Conservation (phyloP, 148 eudicot species). For the Silene latifolia region DNA sequence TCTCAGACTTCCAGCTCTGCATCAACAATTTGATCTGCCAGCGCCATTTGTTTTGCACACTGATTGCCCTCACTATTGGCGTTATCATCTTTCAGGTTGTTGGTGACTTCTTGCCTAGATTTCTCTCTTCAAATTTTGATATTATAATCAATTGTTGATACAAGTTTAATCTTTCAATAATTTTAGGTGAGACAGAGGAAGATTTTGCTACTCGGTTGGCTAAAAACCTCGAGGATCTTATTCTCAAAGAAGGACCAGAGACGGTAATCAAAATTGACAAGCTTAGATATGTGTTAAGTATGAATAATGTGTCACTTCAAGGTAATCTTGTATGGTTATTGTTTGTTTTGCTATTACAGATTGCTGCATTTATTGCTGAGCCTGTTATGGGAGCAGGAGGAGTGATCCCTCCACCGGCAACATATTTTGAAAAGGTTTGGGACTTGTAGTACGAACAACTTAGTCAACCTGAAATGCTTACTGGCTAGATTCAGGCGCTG, state of each 20-base stretch:
- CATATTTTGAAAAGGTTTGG: conserved; percentile 85
- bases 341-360: conserved; percentile 41
- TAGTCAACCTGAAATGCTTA: conserved; percentile 7
- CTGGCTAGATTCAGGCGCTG: neutral
- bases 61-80: conserved; percentile 99
- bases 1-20: conserved; percentile 77
- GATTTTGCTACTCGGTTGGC: conserved; percentile 94
- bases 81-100: conserved; percentile 83
- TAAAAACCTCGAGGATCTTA: conserved; percentile 84
- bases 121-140: neutral
- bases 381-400: conserved; percentile 99
- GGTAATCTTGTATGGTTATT: neutral
- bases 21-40: conserved; percentile 93
- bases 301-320: neutral
- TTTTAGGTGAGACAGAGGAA: conserved; percentile 84
- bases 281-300: conserved; percentile 3
- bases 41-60: conserved; percentile 94
- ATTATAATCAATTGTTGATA: conserved; percentile 1
- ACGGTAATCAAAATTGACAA: conserved; percentile 49
- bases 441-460: neutral
- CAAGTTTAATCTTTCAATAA: conserved; percentile 1
- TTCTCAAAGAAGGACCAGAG: conserved; percentile 91
- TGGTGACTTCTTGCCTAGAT: neutral
- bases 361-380: conserved; percentile 98
- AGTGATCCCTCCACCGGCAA: conserved; percentile 89